These are phyloP conservation scores for Colletotrichum tropicicola DNA, from an alignment of 2,329 filamentous ascomycete genomes.

Conservation along the genomic window DNA sequence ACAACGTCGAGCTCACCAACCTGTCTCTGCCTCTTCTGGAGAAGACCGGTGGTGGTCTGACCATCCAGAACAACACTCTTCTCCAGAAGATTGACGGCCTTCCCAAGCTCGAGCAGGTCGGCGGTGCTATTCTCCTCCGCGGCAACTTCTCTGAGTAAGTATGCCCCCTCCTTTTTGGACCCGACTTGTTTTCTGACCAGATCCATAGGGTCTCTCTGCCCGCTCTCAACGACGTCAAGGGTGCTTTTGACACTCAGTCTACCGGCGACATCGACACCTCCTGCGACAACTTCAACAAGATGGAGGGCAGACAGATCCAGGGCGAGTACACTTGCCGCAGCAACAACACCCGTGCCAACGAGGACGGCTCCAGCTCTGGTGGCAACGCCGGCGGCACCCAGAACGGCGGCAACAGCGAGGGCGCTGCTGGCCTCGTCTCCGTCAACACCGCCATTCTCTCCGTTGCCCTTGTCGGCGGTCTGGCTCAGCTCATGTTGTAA, in stretches of 20 bases:
- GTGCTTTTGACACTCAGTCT: slow-evolving; percentile 75
- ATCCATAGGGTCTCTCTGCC: slow-evolving; percentile 74
- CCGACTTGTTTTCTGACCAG: background rate
- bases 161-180: background rate
- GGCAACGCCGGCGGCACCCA: slow-evolving; percentile 38
- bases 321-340: slow-evolving; percentile 60
- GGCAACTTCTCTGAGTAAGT: slow-evolving; percentile 76
- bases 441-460: slow-evolving; percentile 59
- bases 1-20: slow-evolving; percentile 73
- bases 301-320: slow-evolving; percentile 51
- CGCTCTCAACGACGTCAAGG: slow-evolving; percentile 71
- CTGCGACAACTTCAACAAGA: slow-evolving; percentile 63
- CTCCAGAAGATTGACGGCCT: slow-evolving; percentile 74
- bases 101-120: slow-evolving; percentile 72
- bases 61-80: slow-evolving; percentile 89
- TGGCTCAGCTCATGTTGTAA: slow-evolving; percentile 62
- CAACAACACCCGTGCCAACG: slow-evolving; percentile 62
- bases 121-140: slow-evolving; percentile 84
- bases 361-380: slow-evolving; percentile 45
- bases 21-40: slow-evolving; percentile 77
- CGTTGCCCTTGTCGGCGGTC: slow-evolving; percentile 54
- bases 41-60: slow-evolving; percentile 79
- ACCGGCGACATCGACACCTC: slow-evolving; percentile 67
- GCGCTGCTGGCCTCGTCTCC: slow-evolving; percentile 53
- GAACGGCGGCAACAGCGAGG: slow-evolving; percentile 43